Evolutionary conservation across 148 eudicot genomes (phyloP), one percentile per base, ranked within the genome.

Genomic region (Persicaria maculosa): DNA sequence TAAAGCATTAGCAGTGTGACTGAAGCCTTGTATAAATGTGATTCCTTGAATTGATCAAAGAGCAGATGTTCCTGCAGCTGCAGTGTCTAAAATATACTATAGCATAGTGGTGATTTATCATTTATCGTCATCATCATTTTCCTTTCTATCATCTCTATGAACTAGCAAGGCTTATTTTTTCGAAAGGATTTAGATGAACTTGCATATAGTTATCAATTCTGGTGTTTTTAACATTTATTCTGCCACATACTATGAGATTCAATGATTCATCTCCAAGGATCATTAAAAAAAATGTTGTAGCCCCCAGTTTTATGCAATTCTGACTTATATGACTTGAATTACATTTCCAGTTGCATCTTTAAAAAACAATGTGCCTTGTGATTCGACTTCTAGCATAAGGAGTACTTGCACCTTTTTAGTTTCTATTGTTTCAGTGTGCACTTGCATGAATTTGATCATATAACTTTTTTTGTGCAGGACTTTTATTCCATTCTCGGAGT

Each of bases 401-500:
- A 59, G 43, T 59, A 8, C 65, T 59, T 31, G 9, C 20, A 20
- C 17, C 12, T 9, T 15, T 68, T 16, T 68, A 62, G 44, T 8
- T 7, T 5, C 12, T 44, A 6, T 44, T 4, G 0, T 68, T 4
- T 68, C 25, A 43, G 19, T 68, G 36, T 44, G 48, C 47, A 68
- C 22, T 68, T 69, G 50, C 50, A 62, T 19, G 72, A 69, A 17
- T 7, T n/a, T 44, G 52, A 69, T 47, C 14, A 45, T 69, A 19
- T 69, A 45, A 5, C n/a, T 36, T 31, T 69, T 50, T 44, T 9
- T 69, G 10, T 72, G 78, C 95, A 93, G 98, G 98, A 93, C 81
- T 93, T 65, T 79, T 93, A 93, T 80, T 78, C 92, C 50, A 81
- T 91, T 68, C 97, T 93, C 71, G 97, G 98, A 76, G 98, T 93